phyloP scores from a whole-genome alignment of 768 basidiomycete genomes.

The Pulveroboletus sp. region DNA sequence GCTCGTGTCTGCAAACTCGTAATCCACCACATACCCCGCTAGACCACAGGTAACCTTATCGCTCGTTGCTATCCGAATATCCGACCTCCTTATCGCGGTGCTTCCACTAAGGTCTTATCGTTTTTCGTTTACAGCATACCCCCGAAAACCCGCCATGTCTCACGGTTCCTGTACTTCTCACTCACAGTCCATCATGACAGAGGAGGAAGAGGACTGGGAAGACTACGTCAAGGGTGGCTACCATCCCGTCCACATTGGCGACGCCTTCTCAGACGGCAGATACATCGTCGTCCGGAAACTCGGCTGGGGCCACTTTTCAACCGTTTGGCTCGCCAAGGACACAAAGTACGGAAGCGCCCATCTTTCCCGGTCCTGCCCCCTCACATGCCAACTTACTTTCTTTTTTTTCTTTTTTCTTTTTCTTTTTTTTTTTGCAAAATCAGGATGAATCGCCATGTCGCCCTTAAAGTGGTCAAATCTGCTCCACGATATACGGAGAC shows the following conservation, averaged over 20 bases:
- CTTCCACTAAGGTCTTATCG: conserved; percentile 27
- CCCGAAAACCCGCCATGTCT: conserved; percentile 45
- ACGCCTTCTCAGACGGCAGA: conserved; percentile 79
- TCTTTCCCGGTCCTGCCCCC: not conserved
- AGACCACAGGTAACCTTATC: conserved; percentile 28
- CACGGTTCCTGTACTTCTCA: conserved; percentile 71
- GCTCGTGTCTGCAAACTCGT: not conserved
- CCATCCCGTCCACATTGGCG: conserved; percentile 93
- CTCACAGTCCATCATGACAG: conserved; percentile 77
- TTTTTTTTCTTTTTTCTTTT: no score
- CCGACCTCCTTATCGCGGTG: conserved; percentile 28
- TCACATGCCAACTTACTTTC: conserved; percentile 2
- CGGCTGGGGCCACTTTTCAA: conserved; percentile 93
- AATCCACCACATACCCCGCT: conserved; percentile 22
- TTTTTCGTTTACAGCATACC: conserved; percentile 33
- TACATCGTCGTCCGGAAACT: conserved; percentile 93
- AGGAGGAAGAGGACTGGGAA: conserved; percentile 92
- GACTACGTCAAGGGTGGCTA: conserved; percentile 82
- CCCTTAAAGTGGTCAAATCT: conserved; percentile 98
- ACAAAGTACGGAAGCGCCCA: conserved; percentile 51
- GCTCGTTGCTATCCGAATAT: conserved; percentile 17
- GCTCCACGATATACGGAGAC: conserved; percentile 97
- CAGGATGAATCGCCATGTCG: conserved; percentile 94
- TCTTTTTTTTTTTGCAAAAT: conserved; percentile 16
- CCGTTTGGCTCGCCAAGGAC: conserved; percentile 87